phyloP scores from a whole-genome alignment of 2,329 filamentous ascomycete genomes.

The Pseudovirgaria hyperparasitica region DNA sequence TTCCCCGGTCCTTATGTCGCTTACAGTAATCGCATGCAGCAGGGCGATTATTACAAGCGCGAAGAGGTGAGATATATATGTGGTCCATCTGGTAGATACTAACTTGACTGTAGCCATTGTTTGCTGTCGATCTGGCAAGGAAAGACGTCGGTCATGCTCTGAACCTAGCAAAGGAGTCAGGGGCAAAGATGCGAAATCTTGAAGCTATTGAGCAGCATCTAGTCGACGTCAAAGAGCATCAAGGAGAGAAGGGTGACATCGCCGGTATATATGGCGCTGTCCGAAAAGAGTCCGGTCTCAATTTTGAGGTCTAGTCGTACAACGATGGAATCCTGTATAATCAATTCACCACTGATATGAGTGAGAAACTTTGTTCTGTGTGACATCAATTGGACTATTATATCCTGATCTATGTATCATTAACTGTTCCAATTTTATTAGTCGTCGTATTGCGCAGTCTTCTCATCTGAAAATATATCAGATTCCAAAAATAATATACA shows the following conservation, averaged over 20 bases:
- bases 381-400: too few species aligned
- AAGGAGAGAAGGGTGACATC: constrained; percentile 62
- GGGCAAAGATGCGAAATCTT: constrained; percentile 49
- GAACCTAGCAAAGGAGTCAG: constrained; percentile 49
- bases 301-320: constrained; percentile 60
- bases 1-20: constrained; percentile 64
- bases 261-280: constrained; percentile 72
- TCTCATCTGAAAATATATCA: too few species aligned
- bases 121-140: constrained; percentile 66
- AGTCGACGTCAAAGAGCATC: constrained; percentile 53
- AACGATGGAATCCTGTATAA: too few species aligned
- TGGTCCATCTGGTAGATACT: neutral
- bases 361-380: too few species aligned
- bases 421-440: too few species aligned
- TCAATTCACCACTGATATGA: too few species aligned
- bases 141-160: constrained; percentile 73
- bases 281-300: constrained; percentile 59
- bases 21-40: constrained; percentile 62
- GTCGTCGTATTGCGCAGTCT: too few species aligned
- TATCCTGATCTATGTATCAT: too few species aligned
- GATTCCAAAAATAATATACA: too few species aligned
- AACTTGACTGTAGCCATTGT: constrained; percentile 45
- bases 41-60: constrained; percentile 63
- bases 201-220: constrained; percentile 60
- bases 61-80: constrained; percentile 34